Base-by-base conservation (phyloP, 768 basidiomycete genomes). In the Tephrocybe sp. region DNA sequence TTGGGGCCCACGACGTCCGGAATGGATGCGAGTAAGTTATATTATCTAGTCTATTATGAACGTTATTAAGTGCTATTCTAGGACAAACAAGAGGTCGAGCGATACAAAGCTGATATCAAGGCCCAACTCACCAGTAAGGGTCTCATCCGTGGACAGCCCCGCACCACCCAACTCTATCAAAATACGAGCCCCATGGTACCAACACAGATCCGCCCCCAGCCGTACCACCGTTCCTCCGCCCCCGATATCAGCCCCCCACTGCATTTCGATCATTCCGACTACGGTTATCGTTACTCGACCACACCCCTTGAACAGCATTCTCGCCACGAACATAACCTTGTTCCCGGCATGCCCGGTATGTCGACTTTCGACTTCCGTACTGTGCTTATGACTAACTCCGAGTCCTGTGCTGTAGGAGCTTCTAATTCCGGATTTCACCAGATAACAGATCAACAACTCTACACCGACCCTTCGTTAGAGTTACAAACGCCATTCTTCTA, bases 61-160 rank as follows among this genome's bases (percentile, higher is more conserved):
- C 31, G 34, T 12, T 34, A 13, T 39, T 32, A 22, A 38, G 9
- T 18, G 9, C 30, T 26, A n/a, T n/a, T 53, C 22, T 64, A 92
- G 89, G 89, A 92, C 65, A 92, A 92, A 68, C 82, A 84, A 55
- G 81, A 80, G 7, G 89, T 91, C 40, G 87, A 90, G 59, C 78
- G 76, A 39, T 92, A 91, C 76, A 91, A 91, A 67, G 87, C 86
- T 16, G 79, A 82, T 52, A 92, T 92, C 67, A 92, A 91, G 67
- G 80, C 85, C 26, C 86, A 90, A 62, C 76, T 92, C 47, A 84
- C 86, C 34, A 75, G 82, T 54, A 83, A 83, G 36, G 88, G 88
- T 53, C 80, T 89, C 62, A 90, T 92, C 57, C 85, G 89, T 27
- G 89, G 89, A 34, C 88, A 90, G 61, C 89, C 88, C 12, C 83